A percentile compares a stretch with the other conserved stretches of the same genome.
These are phyloP conservation scores for Ploettnerulaceae sp. DNA, from an alignment of 2,329 filamentous ascomycete species.

Conservation along the genomic window DNA sequence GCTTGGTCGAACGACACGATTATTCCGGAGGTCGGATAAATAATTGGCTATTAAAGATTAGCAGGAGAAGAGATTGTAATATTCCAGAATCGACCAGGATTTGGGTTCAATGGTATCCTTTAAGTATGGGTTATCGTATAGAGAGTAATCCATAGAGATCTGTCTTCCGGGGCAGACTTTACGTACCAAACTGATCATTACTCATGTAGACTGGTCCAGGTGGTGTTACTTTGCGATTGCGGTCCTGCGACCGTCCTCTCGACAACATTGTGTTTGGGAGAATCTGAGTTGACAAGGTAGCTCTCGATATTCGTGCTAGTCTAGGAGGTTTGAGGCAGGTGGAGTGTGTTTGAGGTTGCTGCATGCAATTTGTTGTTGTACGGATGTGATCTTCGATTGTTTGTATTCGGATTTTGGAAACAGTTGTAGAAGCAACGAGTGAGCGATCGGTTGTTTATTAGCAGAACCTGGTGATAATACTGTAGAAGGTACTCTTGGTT, in stretches of 20 bases:
- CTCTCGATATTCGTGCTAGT: background rate
- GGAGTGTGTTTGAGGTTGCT: background rate
- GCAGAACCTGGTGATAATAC: background rate
- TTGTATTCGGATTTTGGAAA: background rate
- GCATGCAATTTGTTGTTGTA: background rate
- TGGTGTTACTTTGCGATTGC: slow-evolving; percentile 51
- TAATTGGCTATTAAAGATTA: slow-evolving; percentile 54
- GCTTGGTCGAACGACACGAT: slow-evolving; percentile 61
- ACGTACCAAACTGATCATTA: slow-evolving; percentile 61
- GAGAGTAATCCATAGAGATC: slow-evolving; percentile 8
- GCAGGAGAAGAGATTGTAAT: too few species aligned
- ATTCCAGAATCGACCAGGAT: too few species aligned
- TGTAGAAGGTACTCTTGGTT: too few species aligned
- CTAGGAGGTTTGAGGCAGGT: background rate
- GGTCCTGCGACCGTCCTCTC: slow-evolving; percentile 33
- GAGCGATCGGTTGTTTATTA: background rate
- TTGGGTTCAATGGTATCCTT: background rate
- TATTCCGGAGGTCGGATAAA: slow-evolving; percentile 65
- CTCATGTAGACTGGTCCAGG: slow-evolving; percentile 61
- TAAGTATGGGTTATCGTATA: background rate
- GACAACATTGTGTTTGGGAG: slow-evolving; percentile 26
- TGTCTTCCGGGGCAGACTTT: background rate
- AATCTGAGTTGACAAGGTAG: too few species aligned
- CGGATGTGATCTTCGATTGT: background rate
- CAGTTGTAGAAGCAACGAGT: slow-evolving; percentile 5